Evolutionary conservation across 148 eudicot genomes (phyloP).

Genomic region (Rhododendron ferrugineum): DNA sequence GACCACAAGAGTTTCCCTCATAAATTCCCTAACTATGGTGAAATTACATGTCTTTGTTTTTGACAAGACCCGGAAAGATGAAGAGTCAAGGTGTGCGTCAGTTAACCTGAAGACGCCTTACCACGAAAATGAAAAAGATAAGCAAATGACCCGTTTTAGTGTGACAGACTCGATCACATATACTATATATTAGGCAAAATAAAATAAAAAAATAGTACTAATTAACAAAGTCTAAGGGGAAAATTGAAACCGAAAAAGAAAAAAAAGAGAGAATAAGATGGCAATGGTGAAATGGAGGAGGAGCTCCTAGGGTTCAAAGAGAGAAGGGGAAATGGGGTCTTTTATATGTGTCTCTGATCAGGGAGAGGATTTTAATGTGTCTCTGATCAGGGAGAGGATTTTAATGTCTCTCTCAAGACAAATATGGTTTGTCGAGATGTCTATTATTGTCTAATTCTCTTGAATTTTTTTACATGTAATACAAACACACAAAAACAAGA

Average conservation of each 20-base stretch:
- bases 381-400: not conserved
- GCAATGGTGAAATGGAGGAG: not conserved
- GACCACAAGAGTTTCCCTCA: not conserved
- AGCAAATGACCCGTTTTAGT: not conserved
- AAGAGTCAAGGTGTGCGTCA: not conserved
- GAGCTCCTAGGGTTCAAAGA: not conserved
- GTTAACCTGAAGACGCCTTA: not conserved
- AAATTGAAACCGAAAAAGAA: not conserved
- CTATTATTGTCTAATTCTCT: not conserved
- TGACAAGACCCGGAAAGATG: not conserved
- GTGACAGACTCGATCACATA: not conserved
- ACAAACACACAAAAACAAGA: not conserved
- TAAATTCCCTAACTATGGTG: not conserved
- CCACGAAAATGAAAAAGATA: not conserved
- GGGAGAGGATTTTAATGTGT: not conserved
- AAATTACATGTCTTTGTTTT: not conserved
- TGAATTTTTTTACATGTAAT: not conserved
- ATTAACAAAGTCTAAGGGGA: not conserved
- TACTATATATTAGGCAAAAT: too few relatives aligned
- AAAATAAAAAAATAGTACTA: too few relatives aligned
- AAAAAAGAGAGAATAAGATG: not conserved
- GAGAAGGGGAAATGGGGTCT: not conserved
- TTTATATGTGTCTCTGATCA: not conserved
- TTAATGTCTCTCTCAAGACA: not conserved
- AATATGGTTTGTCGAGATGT: not conserved